These are phyloP conservation scores for Ostreobium quekettii DNA, from an alignment of 139 green algal genomes.

Conservation along the genomic window DNA sequence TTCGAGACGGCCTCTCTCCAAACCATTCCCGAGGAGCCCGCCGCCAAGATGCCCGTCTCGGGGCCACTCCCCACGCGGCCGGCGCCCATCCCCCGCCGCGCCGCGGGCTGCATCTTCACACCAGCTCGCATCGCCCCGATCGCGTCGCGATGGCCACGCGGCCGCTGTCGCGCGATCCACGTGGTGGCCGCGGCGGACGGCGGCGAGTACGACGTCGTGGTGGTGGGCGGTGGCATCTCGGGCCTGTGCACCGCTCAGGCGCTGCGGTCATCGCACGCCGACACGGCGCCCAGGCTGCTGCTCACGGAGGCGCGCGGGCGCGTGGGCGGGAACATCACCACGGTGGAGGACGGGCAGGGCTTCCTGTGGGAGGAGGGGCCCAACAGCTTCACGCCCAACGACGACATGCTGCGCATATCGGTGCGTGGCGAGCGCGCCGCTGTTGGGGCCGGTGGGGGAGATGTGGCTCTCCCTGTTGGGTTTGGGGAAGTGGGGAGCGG, in stretches of 20 bases:
- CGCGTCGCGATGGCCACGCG: too few relatives aligned
- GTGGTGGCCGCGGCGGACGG: neutral
- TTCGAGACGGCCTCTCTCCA: too few relatives aligned
- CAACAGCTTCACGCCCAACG: conserved; percentile 96
- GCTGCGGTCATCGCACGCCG: conserved; percentile 50
- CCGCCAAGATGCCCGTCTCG: too few relatives aligned
- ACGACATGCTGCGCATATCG: conserved; percentile 85
- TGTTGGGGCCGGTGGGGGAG: neutral
- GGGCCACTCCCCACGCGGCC: too few relatives aligned
- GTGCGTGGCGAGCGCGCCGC: conserved; percentile 31
- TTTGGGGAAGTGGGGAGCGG: too few relatives aligned
- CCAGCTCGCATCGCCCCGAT: too few relatives aligned
- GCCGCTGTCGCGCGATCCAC: too few relatives aligned
- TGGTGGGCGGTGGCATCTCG: conserved; percentile 49
- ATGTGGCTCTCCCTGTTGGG: neutral
- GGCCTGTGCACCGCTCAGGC: conserved; percentile 64
- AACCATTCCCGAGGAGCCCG: too few relatives aligned
- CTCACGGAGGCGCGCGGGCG: conserved; percentile 89
- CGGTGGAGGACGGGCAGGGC: conserved; percentile 50
- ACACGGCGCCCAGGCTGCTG: conserved; percentile 51
- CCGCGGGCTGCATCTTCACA: too few relatives aligned
- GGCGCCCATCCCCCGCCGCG: too few relatives aligned
- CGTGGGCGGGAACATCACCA: conserved; percentile 98
- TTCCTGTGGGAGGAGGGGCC: conserved; percentile 98
- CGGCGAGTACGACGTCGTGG: conserved; percentile 32